Percentiles rank a stretch among this genome's conserved stretches.
These are phyloP conservation scores for Zygosaccharomyces pseudorouxii DNA, from an alignment of 805 yeast species.

Conservation along the genomic window DNA sequence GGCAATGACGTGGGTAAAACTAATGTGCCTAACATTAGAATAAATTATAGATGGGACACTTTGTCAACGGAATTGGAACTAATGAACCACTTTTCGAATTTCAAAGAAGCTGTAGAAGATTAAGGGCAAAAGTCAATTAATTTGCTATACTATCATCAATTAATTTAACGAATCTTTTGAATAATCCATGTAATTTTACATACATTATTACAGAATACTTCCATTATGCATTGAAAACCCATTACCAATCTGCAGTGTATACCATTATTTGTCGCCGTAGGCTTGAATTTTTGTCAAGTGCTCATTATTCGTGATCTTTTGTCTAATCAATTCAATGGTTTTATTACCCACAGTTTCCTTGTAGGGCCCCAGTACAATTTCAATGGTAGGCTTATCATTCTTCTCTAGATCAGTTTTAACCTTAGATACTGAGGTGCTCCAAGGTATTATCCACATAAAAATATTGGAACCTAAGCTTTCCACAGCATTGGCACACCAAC, in stretches of 20 bases:
- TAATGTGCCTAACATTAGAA: conserved; percentile 88
- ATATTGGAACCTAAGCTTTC: conserved; percentile 31
- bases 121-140: not conserved
- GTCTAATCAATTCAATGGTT: conserved; percentile 8
- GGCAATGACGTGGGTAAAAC: conserved; percentile 92
- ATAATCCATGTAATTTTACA: not conserved
- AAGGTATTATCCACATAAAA: conserved; percentile 33
- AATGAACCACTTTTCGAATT: conserved; percentile 50
- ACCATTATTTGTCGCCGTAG: conserved; percentile 9
- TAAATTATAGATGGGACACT: conserved; percentile 80
- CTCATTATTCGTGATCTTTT: conserved; percentile 10
- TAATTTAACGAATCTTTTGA: not conserved
- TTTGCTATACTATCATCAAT: not conserved
- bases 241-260: not conserved
- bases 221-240: not conserved
- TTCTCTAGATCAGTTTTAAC: conserved; percentile 6
- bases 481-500: conserved; percentile 22
- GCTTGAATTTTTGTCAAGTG: conserved; percentile 14
- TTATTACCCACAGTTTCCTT: conserved; percentile 7
- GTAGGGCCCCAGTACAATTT: conserved; percentile 10
- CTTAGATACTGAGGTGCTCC: conserved; percentile 13
- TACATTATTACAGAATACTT: not conserved
- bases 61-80: conserved; percentile 64
- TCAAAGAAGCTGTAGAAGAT: conserved; percentile 12
- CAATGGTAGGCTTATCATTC: conserved; percentile 21